Evolutionary conservation across 2,329 filamentous ascomycete species (phyloP).

Genomic region (Fusarium sp.): DNA sequence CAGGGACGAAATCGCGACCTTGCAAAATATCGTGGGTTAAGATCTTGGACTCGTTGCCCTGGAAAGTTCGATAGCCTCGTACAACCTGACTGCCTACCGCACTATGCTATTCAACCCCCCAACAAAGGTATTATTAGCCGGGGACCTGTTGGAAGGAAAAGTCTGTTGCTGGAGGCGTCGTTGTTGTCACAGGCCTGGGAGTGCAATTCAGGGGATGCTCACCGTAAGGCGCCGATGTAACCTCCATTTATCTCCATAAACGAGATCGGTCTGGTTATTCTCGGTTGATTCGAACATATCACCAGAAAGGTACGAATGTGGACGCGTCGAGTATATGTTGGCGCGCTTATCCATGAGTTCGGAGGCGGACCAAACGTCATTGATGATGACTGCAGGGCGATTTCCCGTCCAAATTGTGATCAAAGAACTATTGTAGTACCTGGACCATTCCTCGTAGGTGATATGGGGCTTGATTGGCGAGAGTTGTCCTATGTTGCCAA

Average conservation of each 20-base stretch:
- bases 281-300: background rate
- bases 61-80: background rate
- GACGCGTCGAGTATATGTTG: conserved; percentile 4
- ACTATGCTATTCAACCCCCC: background rate
- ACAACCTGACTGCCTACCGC: background rate
- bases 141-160: too few relatives aligned
- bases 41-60: conserved; percentile 2
- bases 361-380: background rate
- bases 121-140: too few relatives aligned
- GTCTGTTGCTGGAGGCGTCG: too few relatives aligned
- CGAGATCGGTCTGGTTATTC: background rate
- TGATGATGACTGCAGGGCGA: background rate
- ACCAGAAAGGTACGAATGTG: background rate
- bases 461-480: background rate
- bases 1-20: background rate
- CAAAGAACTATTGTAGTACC: background rate
- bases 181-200: too few relatives aligned
- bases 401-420: conserved; percentile 4
- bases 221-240: conserved; percentile 5
- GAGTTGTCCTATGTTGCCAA: conserved; percentile 8
- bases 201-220: background rate
- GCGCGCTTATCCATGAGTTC: conserved; percentile 5
- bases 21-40: background rate
- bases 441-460: background rate
- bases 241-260: conserved; percentile 8